Evolutionary conservation across 73 alveolate genomes (phyloP).

Genomic region (Symbiodinium natans): DNA sequence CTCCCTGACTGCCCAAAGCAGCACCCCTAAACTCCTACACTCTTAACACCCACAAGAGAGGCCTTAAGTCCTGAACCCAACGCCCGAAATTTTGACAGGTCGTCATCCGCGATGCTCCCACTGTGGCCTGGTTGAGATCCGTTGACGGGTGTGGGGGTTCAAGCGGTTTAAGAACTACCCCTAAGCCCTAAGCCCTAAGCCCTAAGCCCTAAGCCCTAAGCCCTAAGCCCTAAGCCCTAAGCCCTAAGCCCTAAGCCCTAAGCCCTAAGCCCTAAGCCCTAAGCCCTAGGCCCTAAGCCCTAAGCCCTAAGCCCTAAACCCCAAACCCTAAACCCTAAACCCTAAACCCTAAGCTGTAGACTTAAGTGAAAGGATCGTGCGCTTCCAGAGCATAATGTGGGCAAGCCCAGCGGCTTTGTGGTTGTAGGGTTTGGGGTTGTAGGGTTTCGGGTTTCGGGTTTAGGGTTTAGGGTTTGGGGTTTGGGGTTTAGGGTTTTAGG

Average conservation of each 20-base stretch:
- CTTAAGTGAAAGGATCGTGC: too few species aligned
- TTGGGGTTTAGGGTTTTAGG: too few species aligned
- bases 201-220: too few species aligned
- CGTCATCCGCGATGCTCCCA: not conserved
- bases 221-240: not conserved
- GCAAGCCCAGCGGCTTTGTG: not conserved
- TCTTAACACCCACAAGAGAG: too few species aligned
- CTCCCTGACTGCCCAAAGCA: too few species aligned
- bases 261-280: not conserved
- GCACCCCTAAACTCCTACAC: too few species aligned
- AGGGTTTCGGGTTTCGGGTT: too few species aligned
- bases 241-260: not conserved
- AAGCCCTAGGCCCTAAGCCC: not conserved
- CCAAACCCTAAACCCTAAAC: not conserved
- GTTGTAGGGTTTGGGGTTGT: too few species aligned
- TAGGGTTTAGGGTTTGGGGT: too few species aligned
- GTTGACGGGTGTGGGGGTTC: not conserved
- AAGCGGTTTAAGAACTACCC: not conserved
- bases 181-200: too few species aligned
- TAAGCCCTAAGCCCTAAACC: not conserved
- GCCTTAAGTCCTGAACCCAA: not conserved
- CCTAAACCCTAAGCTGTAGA: not conserved
- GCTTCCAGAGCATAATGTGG: too few species aligned
- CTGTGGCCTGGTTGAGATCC: not conserved
- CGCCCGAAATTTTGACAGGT: not conserved